phyloP scores from a whole-genome alignment of 495 filamentous ascomycete genomes.

The Aspergillus indologenus region DNA sequence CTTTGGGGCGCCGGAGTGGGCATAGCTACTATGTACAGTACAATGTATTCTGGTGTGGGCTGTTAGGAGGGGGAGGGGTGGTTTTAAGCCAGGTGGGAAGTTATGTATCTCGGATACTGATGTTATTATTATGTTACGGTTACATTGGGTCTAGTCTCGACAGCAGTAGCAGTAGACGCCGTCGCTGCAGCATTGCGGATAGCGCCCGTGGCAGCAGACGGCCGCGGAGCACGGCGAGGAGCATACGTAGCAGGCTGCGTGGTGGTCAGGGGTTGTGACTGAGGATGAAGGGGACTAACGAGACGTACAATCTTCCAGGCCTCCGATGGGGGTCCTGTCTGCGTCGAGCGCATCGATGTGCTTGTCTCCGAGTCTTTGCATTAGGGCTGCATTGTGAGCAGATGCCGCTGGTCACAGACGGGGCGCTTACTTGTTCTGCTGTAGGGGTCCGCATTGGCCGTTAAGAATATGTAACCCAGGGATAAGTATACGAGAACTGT shows the following conservation, averaged over 20 bases:
- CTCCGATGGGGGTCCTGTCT: neutral
- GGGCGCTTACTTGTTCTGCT: neutral
- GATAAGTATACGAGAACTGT: too few relatives aligned
- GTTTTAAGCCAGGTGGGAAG: too few relatives aligned
- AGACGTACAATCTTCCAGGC: neutral
- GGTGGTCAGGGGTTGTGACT: neutral
- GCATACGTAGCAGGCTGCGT: constrained; percentile 15
- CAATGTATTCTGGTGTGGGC: too few relatives aligned
- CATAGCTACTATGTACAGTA: too few relatives aligned
- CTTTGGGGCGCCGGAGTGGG: neutral
- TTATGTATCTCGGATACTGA: too few relatives aligned
- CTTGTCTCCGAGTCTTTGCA: neutral
- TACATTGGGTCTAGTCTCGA: neutral
- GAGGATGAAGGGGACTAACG: neutral
- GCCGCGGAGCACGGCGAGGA: constrained; percentile 16
- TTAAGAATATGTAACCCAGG: too few relatives aligned
- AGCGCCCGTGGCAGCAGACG: constrained; percentile 15
- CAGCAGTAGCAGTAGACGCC: constrained; percentile 17
- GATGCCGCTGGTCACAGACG: too few relatives aligned
- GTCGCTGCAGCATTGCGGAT: constrained; percentile 17
- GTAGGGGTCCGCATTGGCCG: too few relatives aligned
- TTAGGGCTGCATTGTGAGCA: neutral
- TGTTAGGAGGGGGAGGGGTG: too few relatives aligned
- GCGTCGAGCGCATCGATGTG: neutral
- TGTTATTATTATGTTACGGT: too few relatives aligned